Conservation (phyloP, 306 rosid species). For the Rubus parviflorus region DNA sequence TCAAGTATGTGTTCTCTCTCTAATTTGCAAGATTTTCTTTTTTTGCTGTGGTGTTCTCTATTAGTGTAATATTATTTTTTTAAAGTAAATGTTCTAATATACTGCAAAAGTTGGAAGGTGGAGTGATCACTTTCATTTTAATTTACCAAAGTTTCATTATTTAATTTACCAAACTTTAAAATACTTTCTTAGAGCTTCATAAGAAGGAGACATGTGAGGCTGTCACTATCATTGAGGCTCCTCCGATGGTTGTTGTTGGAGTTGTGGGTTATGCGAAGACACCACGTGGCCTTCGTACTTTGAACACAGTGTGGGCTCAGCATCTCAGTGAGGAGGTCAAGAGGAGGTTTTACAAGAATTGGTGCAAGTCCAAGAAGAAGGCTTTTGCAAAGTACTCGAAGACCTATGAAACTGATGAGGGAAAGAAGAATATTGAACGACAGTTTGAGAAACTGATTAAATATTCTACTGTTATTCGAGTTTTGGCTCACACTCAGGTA, state of each 20-base stretch:
- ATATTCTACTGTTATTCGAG: constrained; percentile 69
- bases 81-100: no score
- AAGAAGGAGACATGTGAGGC: constrained; percentile 92
- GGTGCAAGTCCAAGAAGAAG: constrained; percentile 94
- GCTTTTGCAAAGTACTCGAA: constrained; percentile 73
- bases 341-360: constrained; percentile 82
- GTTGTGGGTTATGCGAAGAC: constrained; percentile 85
- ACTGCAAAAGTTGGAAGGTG: no score
- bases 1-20: constrained; percentile 45
- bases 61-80: no score
- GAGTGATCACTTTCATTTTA: no score
- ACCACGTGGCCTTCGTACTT: constrained; percentile 81
- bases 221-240: constrained; percentile 78
- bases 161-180: neutral
- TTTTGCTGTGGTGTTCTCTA: no score
- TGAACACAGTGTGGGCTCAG: constrained; percentile 87
- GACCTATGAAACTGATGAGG: constrained; percentile 70
- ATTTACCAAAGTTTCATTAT: no score
- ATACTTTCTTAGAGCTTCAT: constrained; percentile 56
- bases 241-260: constrained; percentile 83
- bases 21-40: no score
- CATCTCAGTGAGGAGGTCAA: constrained; percentile 78
- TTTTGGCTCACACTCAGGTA: constrained; percentile 93
- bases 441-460: constrained; percentile 78
- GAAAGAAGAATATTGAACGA: constrained; percentile 59